Evolutionary conservation across 148 eudicot genomes (phyloP).

Genomic region (Heliamphora exappendiculata): DNA sequence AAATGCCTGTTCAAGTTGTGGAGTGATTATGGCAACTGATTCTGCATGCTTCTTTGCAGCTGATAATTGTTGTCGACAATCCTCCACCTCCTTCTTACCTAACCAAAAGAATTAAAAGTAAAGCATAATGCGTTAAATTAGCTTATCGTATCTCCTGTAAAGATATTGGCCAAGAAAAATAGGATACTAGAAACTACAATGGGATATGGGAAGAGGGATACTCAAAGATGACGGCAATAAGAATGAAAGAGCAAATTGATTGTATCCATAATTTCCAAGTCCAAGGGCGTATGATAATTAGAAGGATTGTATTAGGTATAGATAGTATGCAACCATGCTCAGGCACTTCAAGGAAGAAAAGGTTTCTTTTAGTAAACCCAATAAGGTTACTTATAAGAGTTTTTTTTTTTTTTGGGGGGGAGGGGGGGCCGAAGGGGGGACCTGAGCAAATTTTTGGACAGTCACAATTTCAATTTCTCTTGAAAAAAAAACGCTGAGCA

Average conservation of each 20-base stretch:
- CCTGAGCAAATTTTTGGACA: too few relatives aligned
- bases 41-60: conserved; percentile 67
- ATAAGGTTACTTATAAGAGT: background rate
- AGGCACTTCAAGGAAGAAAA: background rate
- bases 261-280: background rate
- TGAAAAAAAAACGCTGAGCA: too few relatives aligned
- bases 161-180: background rate
- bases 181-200: background rate
- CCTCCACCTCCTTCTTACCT: conserved; percentile 60
- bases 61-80: conserved; percentile 32
- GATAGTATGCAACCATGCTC: background rate
- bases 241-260: background rate
- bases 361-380: background rate
- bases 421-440: too few relatives aligned
- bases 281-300: background rate
- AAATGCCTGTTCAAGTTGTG: conserved; percentile 60
- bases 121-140: background rate
- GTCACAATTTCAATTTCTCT: too few relatives aligned
- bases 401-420: too few relatives aligned
- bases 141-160: background rate
- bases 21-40: conserved; percentile 58
- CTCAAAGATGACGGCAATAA: background rate
- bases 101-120: background rate
- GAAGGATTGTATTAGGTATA: background rate
- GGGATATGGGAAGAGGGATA: background rate